phyloP scores from a whole-genome alignment of 208 protist species.

The Phytomonas sp. region DNA sequence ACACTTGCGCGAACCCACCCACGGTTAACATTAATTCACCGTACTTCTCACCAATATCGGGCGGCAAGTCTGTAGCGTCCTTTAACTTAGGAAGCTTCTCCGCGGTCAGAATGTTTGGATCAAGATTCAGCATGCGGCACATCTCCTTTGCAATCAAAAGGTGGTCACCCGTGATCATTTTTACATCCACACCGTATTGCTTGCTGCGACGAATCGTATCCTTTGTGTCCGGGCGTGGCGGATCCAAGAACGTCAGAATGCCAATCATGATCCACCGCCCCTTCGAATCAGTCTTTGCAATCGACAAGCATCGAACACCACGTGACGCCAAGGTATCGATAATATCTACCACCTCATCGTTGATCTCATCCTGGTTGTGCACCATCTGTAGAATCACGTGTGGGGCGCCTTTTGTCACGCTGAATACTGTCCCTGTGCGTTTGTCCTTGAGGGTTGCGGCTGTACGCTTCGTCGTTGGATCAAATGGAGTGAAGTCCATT shows the following conservation, averaged over 20 bases:
- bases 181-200: conserved; percentile 88
- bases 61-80: conserved; percentile 47
- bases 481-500: conserved; percentile 57
- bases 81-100: conserved; percentile 62
- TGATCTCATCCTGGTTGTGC: conserved; percentile 71
- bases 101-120: conserved; percentile 77
- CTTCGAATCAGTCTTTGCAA: conserved; percentile 47
- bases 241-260: conserved; percentile 89
- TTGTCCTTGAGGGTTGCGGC: conserved; percentile 51
- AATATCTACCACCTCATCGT: conserved; percentile 57
- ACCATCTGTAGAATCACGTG: conserved; percentile 74
- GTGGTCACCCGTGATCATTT: conserved; percentile 94
- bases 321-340: conserved; percentile 57
- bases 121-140: conserved; percentile 85
- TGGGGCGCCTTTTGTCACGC: conserved; percentile 84
- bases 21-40: conserved; percentile 51
- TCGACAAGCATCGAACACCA: conserved; percentile 68
- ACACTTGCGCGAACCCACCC: conserved; percentile 90
- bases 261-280: conserved; percentile 71
- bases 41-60: conserved; percentile 57
- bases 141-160: conserved; percentile 93
- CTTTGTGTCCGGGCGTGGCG: conserved; percentile 87
- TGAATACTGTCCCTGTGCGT: conserved; percentile 62
- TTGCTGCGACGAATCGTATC: conserved; percentile 75
- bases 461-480: conserved; percentile 61